A percentile compares a stretch with the other conserved stretches of the same genome.
Conservation (phyloP, 202 grass and related monocot species). For the Zoysia matrella region DNA sequence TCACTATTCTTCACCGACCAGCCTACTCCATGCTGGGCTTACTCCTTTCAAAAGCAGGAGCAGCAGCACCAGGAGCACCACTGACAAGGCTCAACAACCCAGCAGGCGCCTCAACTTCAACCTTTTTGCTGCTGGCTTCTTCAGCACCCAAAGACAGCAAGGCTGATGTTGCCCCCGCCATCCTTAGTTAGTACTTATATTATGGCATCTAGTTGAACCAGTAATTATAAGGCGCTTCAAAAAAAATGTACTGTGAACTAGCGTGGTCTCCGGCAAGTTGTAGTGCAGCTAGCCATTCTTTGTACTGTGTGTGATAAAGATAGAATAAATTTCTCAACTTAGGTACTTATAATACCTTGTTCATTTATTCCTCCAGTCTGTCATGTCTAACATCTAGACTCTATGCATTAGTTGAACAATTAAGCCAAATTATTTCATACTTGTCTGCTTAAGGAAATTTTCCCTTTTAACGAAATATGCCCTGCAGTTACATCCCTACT, state of each 20-base stretch:
- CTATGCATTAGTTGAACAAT: not conserved
- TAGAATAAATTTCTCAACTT: slow-evolving; percentile 32
- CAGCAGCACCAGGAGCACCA: slow-evolving; percentile 44
- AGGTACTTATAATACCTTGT: slow-evolving; percentile 1
- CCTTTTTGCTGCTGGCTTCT: slow-evolving; percentile 47
- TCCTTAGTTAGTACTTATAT: not conserved
- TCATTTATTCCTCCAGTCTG: slow-evolving; percentile 7
- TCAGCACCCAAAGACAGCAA: slow-evolving; percentile 30
- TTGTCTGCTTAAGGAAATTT: not conserved
- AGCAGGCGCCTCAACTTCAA: slow-evolving; percentile 26
- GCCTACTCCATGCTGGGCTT: slow-evolving; percentile 38
- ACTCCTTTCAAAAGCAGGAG: slow-evolving; percentile 57
- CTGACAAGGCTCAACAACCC: slow-evolving; percentile 37
- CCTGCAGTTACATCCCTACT: no score
- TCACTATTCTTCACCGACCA: slow-evolving; percentile 56
- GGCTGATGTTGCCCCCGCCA: not conserved
- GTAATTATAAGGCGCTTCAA: not conserved
- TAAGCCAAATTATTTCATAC: not conserved
- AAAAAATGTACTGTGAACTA: slow-evolving; percentile 26
- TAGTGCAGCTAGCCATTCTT: slow-evolving; percentile 40
- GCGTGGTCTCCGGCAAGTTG: slow-evolving; percentile 23
- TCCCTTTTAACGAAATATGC: not conserved
- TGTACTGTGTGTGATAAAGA: slow-evolving; percentile 44
- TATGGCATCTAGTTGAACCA: slow-evolving; percentile 11
- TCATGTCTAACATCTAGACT: not conserved